phyloP scores from a whole-genome alignment of 805 yeast genomes.

The Zygosaccharomyces rouxii region DNA sequence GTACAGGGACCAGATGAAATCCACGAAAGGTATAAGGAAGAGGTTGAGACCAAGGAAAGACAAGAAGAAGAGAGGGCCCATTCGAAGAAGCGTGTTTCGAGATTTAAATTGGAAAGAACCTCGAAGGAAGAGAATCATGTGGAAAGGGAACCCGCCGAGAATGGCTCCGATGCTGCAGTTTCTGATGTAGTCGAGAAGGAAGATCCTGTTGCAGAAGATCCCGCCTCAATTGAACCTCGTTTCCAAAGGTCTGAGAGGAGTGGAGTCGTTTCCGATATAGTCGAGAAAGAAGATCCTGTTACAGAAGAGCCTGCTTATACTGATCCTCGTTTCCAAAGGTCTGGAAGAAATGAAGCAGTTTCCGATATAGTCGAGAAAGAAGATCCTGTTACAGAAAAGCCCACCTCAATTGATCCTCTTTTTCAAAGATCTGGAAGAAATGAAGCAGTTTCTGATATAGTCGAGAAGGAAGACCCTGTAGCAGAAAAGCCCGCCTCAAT shows the following conservation, averaged over 20 bases:
- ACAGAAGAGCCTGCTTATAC: not conserved
- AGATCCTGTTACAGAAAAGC: not conserved
- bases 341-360: too few species aligned
- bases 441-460: not conserved
- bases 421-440: not conserved
- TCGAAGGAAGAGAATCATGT: constrained; percentile 5
- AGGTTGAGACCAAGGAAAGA: constrained; percentile 8
- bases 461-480: not conserved
- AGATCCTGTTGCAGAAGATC: not conserved
- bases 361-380: constrained; percentile 11
- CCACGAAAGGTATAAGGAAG: constrained; percentile 26
- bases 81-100: constrained; percentile 25
- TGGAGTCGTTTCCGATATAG: constrained; percentile 8
- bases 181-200: not conserved
- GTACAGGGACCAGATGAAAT: constrained; percentile 31
- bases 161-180: not conserved
- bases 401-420: too few species aligned
- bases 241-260: too few species aligned
- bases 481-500: not conserved
- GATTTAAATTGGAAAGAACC: constrained; percentile 30
- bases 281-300: constrained; percentile 6
- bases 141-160: not conserved
- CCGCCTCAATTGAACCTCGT: too few species aligned
- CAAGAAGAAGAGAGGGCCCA: constrained; percentile 5
- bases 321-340: too few species aligned